phyloP scores from a whole-genome alignment of 306 rosid genomes.

The Sesbania bispinosa region DNA sequence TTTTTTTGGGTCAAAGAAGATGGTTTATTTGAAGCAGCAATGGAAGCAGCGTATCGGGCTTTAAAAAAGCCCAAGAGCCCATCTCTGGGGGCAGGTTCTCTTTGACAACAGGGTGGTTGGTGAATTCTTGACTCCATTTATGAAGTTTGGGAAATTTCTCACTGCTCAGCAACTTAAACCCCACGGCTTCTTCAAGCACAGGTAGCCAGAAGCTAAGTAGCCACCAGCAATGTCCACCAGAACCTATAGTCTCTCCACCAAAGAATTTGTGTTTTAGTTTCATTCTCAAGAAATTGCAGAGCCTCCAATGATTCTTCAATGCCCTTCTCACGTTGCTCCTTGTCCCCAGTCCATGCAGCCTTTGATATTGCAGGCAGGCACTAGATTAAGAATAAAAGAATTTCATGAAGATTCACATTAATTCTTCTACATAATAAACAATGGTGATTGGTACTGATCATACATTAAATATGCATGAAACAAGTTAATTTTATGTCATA shows the following conservation, averaged over 20 bases:
- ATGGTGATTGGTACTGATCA: no score
- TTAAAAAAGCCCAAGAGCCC: slow-evolving; percentile 19
- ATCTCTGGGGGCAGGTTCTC: slow-evolving; percentile 36
- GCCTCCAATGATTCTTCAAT: slow-evolving; percentile 19
- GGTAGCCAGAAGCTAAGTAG: slow-evolving; percentile 50
- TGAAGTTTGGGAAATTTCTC: slow-evolving; percentile 43
- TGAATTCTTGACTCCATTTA: slow-evolving; percentile 46
- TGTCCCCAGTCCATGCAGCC: slow-evolving; percentile 20
- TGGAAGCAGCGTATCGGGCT: slow-evolving; percentile 2
- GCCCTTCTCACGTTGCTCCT: slow-evolving; percentile 29
- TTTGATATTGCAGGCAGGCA: neutral
- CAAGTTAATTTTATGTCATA: no score
- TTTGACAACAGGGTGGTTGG: slow-evolving; percentile 32
- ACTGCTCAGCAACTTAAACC: slow-evolving; percentile 23
- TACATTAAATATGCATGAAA: no score
- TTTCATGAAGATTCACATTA: no score
- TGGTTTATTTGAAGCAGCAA: slow-evolving; percentile 8
- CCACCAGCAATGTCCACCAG: slow-evolving; percentile 48
- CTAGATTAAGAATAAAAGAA: no score
- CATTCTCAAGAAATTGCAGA: slow-evolving; percentile 32
- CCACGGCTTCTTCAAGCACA: slow-evolving; percentile 37
- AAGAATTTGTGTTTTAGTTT: slow-evolving; percentile 35
- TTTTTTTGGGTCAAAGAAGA: no score
- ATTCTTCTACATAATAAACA: no score
- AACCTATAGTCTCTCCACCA: slow-evolving; percentile 30